Base-by-base conservation (phyloP, 2,329 filamentous ascomycete species). In the Fusarium sp. region DNA sequence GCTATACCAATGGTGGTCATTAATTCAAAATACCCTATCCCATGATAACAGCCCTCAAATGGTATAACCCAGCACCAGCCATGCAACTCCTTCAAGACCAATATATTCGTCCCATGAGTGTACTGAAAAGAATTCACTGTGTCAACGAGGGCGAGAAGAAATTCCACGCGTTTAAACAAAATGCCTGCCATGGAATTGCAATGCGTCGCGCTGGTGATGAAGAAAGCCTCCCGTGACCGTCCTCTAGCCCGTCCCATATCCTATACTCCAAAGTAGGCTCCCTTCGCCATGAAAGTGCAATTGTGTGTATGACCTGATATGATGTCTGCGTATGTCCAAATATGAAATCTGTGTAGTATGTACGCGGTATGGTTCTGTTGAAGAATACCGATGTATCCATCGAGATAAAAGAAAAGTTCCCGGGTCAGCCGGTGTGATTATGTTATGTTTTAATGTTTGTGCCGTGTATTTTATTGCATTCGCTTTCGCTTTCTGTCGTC, bases 401-500 rank as follows among this genome's bases (percentile, higher is more conserved):
- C 48, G 22, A 38, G 22, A 16, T n/a, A 38, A 18, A 41, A n/a
- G 22, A 11, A 29, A 65, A 43, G 10, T 27, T 38, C 32, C 44
- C 27, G 29, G 27, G n/a, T 24, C 16, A 20, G 44, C n/a, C 46
- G 38, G 34, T 43, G 20, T 38, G 9, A 20, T 62, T 38, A 58
- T 49, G 40, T 32, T 20, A 20, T 20, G 22, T 41, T 34, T 58
- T 52, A 12, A 30, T 30, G 24, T 40, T 41, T 27, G 24, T 32
- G 25, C 61, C 86, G 70, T 85, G 82, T 70, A 89, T 78, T 60
- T 88, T 72, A 88, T 71, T 86, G 82, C 71, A 90, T 79, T 58
- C 89, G 84, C 78, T 90, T 90, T 61, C 89, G 83, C 77, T 91
- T 91, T 46, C 87, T 82, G 70, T 88, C 87, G 13, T 88, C 86